Evolutionary conservation across 495 filamentous ascomycete species (phyloP), one percentile per base, ranked within the genome.

Genomic region (Penicillium chermesinum): DNA sequence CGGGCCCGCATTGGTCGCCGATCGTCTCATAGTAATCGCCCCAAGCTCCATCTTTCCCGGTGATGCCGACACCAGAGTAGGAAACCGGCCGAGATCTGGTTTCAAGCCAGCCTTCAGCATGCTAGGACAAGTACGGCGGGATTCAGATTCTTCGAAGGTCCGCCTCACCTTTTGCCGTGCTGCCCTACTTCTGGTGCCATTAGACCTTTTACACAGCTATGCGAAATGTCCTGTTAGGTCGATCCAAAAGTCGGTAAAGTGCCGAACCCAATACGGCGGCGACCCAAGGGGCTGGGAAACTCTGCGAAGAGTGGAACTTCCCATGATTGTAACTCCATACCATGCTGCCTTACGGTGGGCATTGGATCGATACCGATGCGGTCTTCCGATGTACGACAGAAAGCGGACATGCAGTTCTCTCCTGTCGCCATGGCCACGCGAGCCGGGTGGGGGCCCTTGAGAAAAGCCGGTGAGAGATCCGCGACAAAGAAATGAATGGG

Each of bases 241-340:
- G 52, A 54, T 53, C 46, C 34, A 61, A 63, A 58, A 54, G 57
- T 62, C 57, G 51, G 54, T 63, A 61, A 52, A 57, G 37, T 56
- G 48, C 52, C 57, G 57, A 61, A 52, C 57, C 60, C 54, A 58
- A 52, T 52, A 35, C 36, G 38, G 46, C 48, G 41, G 44, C 39
- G 53, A 52, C 44, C 60, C 57, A 61, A 58, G 57, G 57, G 52
- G 49, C 46, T 49, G 60, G 54, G 48, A 52, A 55, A 49, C 49
- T 49, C 52, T 52, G 44, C 36, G 46, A 22, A 32, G 52, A 56
- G 59, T 57, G 59, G 59, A 33, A 54, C 59, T 48, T 44, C 16
- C 25, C 25, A 35, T 45, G 46, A 48, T 48, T 53, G 47, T 54
- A n/a, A n/a, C n/a, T n/a, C n/a, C n/a, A n/a, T n/a, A 47, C 38